Evolutionary conservation across 2,329 filamentous ascomycete genomes (phyloP).

Genomic region (Fusarium oligoseptatum): DNA sequence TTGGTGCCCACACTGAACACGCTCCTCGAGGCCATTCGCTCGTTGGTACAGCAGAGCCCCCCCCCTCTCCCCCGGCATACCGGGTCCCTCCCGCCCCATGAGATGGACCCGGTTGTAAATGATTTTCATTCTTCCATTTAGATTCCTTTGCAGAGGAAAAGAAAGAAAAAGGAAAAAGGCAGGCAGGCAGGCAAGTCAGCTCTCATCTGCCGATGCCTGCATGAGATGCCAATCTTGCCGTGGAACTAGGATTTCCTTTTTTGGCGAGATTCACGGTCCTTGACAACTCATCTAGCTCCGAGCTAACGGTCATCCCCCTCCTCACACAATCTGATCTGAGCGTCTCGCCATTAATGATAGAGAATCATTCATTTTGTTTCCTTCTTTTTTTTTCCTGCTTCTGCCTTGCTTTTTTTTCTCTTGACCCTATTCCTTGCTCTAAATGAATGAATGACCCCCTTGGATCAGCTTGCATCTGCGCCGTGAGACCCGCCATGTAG

Average conservation of each 20-base stretch:
- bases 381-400: not conserved
- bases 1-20: slow-evolving; percentile 40
- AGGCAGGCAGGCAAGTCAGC: not conserved
- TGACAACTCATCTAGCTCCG: slow-evolving; percentile 40
- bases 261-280: slow-evolving; percentile 20
- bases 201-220: slow-evolving; percentile 19
- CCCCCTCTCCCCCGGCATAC: not conserved
- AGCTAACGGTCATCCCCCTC: slow-evolving; percentile 14
- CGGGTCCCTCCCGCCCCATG: not conserved
- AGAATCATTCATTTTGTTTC: not conserved
- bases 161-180: not conserved
- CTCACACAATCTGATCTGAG: slow-evolving; percentile 30
- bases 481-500: not conserved
- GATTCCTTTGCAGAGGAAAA: slow-evolving; percentile 7
- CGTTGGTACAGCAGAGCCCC: not conserved
- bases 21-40: slow-evolving; percentile 36
- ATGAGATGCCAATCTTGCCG: slow-evolving; percentile 37
- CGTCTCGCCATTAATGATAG: slow-evolving; percentile 18
- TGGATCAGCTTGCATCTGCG: slow-evolving; percentile 1
- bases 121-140: slow-evolving; percentile 19
- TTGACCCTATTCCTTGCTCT: not conserved
- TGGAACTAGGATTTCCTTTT: slow-evolving; percentile 25
- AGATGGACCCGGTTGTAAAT: slow-evolving; percentile 12
- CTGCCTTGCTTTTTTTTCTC: not conserved
- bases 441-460: not conserved